Percentiles rank a stretch among this genome's conserved stretches.
These are phyloP conservation scores for Nelumbo lutea DNA, from an alignment of 164 flowering plant genomes.

Conservation along the genomic window DNA sequence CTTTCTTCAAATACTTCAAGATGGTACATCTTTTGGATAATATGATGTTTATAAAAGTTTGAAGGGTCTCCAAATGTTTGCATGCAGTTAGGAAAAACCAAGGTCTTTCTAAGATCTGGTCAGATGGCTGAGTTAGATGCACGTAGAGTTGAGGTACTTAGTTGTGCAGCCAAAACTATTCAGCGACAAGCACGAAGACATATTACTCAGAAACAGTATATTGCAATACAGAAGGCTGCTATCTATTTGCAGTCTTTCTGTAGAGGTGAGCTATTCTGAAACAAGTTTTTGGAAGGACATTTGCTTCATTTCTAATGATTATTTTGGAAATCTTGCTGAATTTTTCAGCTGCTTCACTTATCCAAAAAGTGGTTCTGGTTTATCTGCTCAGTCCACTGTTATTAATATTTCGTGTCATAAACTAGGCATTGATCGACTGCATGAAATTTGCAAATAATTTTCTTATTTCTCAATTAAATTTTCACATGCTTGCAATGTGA, in stretches of 20 bases:
- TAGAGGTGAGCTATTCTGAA: slow-evolving; percentile 51
- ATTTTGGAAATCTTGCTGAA: too few relatives aligned
- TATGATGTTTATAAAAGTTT: background rate
- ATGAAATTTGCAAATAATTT: background rate
- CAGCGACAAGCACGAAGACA: slow-evolving; percentile 52
- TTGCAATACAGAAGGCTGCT: slow-evolving; percentile 45
- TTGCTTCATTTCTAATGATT: too few relatives aligned
- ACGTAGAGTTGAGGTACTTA: slow-evolving; percentile 49
- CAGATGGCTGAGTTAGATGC: slow-evolving; percentile 97
- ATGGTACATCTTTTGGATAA: too few relatives aligned
- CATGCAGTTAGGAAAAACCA: slow-evolving; percentile 75
- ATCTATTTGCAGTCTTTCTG: slow-evolving; percentile 55
- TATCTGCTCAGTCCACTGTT: background rate
- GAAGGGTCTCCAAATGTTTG: slow-evolving; percentile 6
- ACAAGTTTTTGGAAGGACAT: background rate
- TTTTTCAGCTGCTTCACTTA: too few relatives aligned
- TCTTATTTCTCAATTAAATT: background rate
- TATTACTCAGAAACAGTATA: slow-evolving; percentile 49
- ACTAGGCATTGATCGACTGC: too few relatives aligned
- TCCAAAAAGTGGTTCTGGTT: background rate
- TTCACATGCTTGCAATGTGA: background rate
- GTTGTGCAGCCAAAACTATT: slow-evolving; percentile 51
- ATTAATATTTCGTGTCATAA: background rate
- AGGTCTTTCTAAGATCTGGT: slow-evolving; percentile 83
- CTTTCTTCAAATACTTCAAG: background rate